phyloP scores from a whole-genome alignment of 1,284 basidiomycete genomes.

The Xanthoconium separans region DNA sequence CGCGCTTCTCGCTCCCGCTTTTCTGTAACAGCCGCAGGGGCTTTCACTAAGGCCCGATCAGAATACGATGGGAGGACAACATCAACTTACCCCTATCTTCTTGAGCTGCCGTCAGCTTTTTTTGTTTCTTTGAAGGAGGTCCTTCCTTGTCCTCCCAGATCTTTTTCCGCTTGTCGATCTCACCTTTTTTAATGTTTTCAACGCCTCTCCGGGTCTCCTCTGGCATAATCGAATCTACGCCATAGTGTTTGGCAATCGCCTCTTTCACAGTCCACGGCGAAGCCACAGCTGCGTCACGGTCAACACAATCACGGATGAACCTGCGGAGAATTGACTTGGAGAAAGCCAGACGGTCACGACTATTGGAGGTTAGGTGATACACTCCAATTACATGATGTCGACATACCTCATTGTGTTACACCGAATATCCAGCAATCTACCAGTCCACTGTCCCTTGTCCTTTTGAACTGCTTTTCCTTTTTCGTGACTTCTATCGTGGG shows the following conservation, averaged over 20 bases:
- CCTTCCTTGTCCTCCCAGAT: conserved; percentile 84
- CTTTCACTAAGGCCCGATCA: conserved; percentile 33
- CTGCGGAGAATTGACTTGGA: conserved; percentile 95
- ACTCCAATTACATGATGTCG: conserved; percentile 4
- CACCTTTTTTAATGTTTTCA: conserved; percentile 77
- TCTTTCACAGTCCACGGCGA: conserved; percentile 95
- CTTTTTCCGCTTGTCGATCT: conserved; percentile 88
- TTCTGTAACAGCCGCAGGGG: conserved; percentile 44
- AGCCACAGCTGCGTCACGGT: conserved; percentile 86
- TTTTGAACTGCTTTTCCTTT: conserved; percentile 53
- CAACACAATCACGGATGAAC: conserved; percentile 92
- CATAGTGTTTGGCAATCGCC: conserved; percentile 78
- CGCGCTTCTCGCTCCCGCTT: conserved; percentile 66
- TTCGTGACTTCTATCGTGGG: conserved; percentile 64
- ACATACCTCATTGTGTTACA: conserved; percentile 77
- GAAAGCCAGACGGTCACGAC: conserved; percentile 92
- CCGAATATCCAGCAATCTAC: conserved; percentile 77
- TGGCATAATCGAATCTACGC: conserved; percentile 81
- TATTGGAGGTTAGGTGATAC: conserved; percentile 32
- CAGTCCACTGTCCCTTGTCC: conserved; percentile 58
- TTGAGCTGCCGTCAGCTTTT: conserved; percentile 66
- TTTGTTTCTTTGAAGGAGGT: conserved; percentile 76
- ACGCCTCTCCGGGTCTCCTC: conserved; percentile 81
- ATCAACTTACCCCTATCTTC: conserved; percentile 64
- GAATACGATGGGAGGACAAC: conserved; percentile 2